Evolutionary conservation across 768 basidiomycete genomes (phyloP).

Genomic region (Thelephora ganbajun): DNA sequence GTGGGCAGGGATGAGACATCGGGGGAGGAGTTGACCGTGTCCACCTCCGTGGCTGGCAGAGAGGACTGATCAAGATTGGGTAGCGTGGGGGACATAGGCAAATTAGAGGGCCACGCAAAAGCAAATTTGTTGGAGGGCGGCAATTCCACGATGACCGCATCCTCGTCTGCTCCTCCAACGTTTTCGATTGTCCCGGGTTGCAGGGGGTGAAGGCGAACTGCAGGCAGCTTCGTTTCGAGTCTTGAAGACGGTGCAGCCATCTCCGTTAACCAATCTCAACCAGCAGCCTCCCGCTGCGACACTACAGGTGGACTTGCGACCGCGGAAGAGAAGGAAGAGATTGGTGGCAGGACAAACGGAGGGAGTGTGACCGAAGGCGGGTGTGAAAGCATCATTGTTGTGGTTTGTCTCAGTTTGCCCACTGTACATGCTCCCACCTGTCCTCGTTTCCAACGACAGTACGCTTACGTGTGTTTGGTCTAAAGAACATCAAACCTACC

Average conservation of each 20-base stretch:
- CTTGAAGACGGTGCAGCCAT: constrained; percentile 10
- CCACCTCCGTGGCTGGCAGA: constrained; percentile 37
- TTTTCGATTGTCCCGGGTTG: constrained; percentile 17
- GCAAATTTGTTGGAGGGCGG: constrained; percentile 42
- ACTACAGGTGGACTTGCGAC: too few species aligned
- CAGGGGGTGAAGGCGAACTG: constrained; percentile 30
- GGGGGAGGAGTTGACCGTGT: constrained; percentile 36
- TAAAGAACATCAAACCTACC: too few species aligned
- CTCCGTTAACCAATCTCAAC: constrained; percentile 6
- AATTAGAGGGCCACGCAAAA: constrained; percentile 41
- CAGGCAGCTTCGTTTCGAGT: constrained; percentile 23
- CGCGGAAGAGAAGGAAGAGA: too few species aligned
- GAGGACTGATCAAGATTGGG: constrained; percentile 20
- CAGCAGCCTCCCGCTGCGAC: constrained; percentile 6
- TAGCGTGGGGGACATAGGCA: constrained; percentile 19
- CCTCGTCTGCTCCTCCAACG: constrained; percentile 26
- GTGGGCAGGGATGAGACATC: constrained; percentile 12
- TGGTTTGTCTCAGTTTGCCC: too few species aligned
- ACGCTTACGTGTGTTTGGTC: too few species aligned
- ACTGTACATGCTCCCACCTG: too few species aligned
- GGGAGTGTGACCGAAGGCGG: too few species aligned
- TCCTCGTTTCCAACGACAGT: too few species aligned
- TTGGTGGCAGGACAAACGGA: too few species aligned
- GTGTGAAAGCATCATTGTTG: too few species aligned
- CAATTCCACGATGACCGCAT: constrained; percentile 29